A percentile compares a stretch with the other conserved stretches of the same genome.
Evolutionary conservation across 805 yeast species (phyloP).

Genomic region (Saccharomycopsis selenospora): DNA sequence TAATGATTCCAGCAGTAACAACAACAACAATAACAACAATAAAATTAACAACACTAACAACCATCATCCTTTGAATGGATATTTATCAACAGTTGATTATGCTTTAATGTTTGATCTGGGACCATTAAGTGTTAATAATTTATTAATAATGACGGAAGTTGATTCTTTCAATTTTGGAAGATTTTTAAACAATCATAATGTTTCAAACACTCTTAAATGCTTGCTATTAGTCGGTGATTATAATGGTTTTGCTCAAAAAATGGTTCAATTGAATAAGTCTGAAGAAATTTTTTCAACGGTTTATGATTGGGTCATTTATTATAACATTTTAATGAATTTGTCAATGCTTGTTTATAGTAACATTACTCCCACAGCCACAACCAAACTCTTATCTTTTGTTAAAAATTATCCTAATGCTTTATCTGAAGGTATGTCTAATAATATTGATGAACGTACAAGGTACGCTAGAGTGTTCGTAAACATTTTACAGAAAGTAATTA

Average conservation of each 20-base stretch:
- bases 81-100: neutral
- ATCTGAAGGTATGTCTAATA: neutral
- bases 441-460: neutral
- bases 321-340: neutral
- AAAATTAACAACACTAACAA: neutral
- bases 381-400: neutral
- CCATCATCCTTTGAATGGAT: neutral
- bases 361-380: neutral
- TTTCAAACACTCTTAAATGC: neutral
- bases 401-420: neutral
- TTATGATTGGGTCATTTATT: constrained; percentile 7
- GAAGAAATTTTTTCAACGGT: neutral
- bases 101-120: neutral
- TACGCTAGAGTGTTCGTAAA: neutral
- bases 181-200: neutral
- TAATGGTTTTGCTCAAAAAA: neutral
- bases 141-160: neutral
- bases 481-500: neutral
- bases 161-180: neutral
- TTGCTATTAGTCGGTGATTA: constrained; percentile 7
- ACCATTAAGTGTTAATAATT: neutral
- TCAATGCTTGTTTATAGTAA: constrained; percentile 2
- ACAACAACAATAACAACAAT: neutral
- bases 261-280: neutral
- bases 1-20: neutral